phyloP scores from a whole-genome alignment of 768 basidiomycete species.

The Russula brevipes region DNA sequence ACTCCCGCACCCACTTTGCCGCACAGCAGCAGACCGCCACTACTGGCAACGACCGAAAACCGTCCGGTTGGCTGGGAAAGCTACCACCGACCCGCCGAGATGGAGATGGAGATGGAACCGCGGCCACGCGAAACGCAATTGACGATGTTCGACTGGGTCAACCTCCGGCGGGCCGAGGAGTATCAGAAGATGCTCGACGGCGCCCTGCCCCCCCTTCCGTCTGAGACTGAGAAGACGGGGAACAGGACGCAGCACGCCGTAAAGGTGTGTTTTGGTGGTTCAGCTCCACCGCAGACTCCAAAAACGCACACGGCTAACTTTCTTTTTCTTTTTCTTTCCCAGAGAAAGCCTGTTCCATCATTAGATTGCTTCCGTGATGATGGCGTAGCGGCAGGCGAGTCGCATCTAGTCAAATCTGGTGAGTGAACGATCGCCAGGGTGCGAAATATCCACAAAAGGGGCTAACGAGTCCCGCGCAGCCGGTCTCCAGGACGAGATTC shows the following conservation, averaged over 20 bases:
- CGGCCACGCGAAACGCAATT: conserved; percentile 16
- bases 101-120: conserved; percentile 1
- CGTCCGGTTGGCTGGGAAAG: conserved; percentile 10
- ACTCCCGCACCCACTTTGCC: background rate
- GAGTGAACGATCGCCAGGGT: conserved; percentile 7
- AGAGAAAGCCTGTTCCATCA: conserved; percentile 23
- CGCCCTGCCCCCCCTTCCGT: conserved; percentile 13
- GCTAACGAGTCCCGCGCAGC: conserved; percentile 13
- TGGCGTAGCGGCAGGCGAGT: background rate
- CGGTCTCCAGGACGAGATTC: conserved; percentile 7
- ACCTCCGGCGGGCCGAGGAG: conserved; percentile 14
- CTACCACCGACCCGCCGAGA: background rate
- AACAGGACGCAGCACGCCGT: conserved; percentile 13
- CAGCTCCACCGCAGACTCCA: background rate
- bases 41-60: background rate
- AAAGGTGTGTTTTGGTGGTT: conserved; percentile 11
- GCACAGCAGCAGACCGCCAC: background rate
- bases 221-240: conserved; percentile 4
- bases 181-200: conserved; percentile 15
- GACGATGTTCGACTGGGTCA: conserved; percentile 22
- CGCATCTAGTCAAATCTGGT: conserved; percentile 11
- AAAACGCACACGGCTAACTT: background rate
- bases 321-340: background rate
- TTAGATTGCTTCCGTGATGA: conserved; percentile 18
- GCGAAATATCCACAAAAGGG: conserved; percentile 1